A percentile compares a stretch with the other conserved stretches of the same genome.
Evolutionary conservation across 257 asterid species (phyloP).

Genomic region (Przewalskia tangutica): DNA sequence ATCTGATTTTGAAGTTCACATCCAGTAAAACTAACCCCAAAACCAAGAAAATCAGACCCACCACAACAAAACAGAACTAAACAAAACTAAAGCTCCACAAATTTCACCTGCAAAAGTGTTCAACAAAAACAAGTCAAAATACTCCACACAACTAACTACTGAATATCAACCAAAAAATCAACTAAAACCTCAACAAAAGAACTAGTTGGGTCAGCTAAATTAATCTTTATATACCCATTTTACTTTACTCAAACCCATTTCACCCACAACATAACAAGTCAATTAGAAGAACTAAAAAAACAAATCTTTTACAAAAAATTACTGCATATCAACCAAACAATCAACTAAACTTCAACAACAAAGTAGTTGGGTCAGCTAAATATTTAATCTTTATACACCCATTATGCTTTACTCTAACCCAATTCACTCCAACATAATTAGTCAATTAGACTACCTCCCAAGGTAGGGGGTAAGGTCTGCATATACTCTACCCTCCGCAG

Average conservation of each 20-base stretch:
- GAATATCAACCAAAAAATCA: neutral
- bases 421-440: neutral
- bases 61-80: neutral
- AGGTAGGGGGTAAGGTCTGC: too few relatives aligned
- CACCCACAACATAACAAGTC: too few relatives aligned
- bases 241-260: neutral
- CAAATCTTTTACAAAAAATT: too few relatives aligned
- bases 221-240: neutral
- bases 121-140: neutral
- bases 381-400: neutral
- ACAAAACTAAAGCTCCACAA: neutral
- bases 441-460: neutral
- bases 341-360: neutral
- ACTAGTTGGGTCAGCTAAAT: neutral
- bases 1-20: neutral
- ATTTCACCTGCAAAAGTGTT: conserved; percentile 13
- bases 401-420: neutral
- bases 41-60: neutral
- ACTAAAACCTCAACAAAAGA: neutral
- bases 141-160: neutral
- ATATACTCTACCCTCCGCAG: too few relatives aligned
- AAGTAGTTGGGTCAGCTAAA: neutral
- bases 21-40: neutral
- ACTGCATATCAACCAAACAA: neutral
- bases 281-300: too few relatives aligned